Evolutionary conservation across 2,329 filamentous ascomycete genomes (phyloP).

Genomic region (Dissoconium aciculare): DNA sequence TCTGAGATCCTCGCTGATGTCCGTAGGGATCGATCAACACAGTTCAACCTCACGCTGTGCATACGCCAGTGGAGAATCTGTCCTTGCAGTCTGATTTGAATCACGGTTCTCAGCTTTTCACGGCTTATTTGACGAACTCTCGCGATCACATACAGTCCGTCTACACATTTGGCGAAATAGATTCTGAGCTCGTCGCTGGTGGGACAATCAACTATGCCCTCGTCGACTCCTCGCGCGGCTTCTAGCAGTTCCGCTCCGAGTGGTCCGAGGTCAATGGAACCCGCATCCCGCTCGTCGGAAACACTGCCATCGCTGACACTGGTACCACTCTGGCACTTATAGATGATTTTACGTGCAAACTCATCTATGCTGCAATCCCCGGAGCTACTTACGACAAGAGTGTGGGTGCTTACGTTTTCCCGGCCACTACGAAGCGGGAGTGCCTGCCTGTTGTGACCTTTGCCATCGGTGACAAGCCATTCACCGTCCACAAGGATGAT

Average conservation of each 20-base stretch:
- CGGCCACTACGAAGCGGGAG: conserved; percentile 35
- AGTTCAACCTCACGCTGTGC: conserved; percentile 34
- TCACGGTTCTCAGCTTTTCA: conserved; percentile 44
- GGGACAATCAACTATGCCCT: conserved; percentile 37
- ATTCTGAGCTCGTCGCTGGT: conserved; percentile 43
- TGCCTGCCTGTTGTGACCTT: conserved; percentile 47
- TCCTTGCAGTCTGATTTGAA: conserved; percentile 43
- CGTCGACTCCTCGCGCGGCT: conserved; percentile 49
- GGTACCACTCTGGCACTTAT: conserved; percentile 55
- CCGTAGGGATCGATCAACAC: conserved; percentile 40
- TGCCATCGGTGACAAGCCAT: conserved; percentile 46
- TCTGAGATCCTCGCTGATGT: conserved; percentile 33
- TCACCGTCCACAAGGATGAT: conserved; percentile 48
- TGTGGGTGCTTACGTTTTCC: conserved; percentile 44
- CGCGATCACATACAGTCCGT: conserved; percentile 38
- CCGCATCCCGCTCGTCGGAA: conserved; percentile 35
- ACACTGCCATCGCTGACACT: conserved; percentile 57
- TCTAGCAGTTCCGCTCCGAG: conserved; percentile 47
- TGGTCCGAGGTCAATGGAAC: conserved; percentile 41
- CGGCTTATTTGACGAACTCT: conserved; percentile 45
- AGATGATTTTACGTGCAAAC: conserved; percentile 44
- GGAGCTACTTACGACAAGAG: conserved; percentile 33
- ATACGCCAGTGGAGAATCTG: conserved; percentile 56
- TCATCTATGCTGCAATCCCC: conserved; percentile 49
- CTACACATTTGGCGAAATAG: conserved; percentile 62